Percentiles rank a stretch among this genome's conserved stretches.
phyloP scores from a whole-genome alignment of 192 early-diverging fungal genomes.

The Tieghemiomyces parasiticus region DNA sequence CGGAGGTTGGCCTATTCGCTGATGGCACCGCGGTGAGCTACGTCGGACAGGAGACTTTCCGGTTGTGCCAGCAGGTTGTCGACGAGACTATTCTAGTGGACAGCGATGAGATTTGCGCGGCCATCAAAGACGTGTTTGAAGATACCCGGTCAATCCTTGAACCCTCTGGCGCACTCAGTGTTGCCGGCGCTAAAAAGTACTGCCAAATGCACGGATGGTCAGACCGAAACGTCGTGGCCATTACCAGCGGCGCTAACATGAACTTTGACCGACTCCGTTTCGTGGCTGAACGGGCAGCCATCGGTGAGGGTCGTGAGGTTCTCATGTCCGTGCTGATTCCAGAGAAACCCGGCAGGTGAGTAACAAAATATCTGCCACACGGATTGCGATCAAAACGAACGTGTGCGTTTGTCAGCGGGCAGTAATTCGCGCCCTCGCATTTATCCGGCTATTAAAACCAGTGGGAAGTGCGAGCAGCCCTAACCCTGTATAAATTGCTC shows the following conservation, averaged over 20 bases:
- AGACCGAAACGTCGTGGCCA: constrained; percentile 50
- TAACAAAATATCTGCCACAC: too few relatives aligned
- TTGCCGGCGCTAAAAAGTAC: constrained; percentile 83
- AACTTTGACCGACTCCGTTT: constrained; percentile 98
- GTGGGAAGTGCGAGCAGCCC: too few relatives aligned
- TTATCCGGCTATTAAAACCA: too few relatives aligned
- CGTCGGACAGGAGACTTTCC: constrained; percentile 83
- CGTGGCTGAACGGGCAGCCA: constrained; percentile 85
- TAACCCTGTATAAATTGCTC: too few relatives aligned
- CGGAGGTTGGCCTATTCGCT: constrained; percentile 88
- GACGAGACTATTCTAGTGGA: constrained; percentile 86
- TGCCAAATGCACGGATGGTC: constrained; percentile 31
- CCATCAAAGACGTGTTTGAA: constrained; percentile 79
- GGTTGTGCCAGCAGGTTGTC: constrained; percentile 56
- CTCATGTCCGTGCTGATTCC: constrained; percentile 86
- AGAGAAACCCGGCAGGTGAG: constrained; percentile 65
- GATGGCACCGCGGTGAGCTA: constrained; percentile 90
- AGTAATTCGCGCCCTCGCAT: too few relatives aligned
- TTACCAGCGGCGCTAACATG: constrained; percentile 94
- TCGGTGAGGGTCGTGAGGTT: constrained; percentile 89
- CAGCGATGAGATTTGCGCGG: constrained; percentile 93
- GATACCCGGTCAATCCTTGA: constrained; percentile 92
- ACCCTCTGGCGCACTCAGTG: constrained; percentile 81
- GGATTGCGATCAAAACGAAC: too few relatives aligned
- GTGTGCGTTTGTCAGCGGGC: too few relatives aligned